These are phyloP conservation scores for Sporothrix euskadiensis DNA, from an alignment of 2,329 filamentous ascomycete species.

Conservation along the genomic window DNA sequence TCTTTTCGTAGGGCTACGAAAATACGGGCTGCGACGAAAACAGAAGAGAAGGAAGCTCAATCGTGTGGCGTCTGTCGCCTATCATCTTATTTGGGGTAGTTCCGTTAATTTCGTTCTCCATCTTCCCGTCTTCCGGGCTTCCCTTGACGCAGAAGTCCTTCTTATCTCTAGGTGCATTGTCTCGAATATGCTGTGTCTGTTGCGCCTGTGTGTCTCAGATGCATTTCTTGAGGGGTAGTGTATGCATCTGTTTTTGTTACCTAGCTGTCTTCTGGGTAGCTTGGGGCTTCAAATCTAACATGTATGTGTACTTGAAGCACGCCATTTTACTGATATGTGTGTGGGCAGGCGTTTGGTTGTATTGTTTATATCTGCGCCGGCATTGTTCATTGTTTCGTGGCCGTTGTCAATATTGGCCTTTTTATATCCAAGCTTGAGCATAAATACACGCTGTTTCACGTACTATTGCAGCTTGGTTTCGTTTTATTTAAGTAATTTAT, in stretches of 20 bases:
- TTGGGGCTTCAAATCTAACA: not conserved
- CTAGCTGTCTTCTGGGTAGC: not conserved
- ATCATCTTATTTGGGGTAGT: constrained; percentile 14
- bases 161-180: not conserved
- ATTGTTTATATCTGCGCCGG: not conserved
- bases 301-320: not conserved
- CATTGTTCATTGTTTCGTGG: not conserved
- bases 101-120: not conserved
- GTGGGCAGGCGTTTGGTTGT: not conserved
- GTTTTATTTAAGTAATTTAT: too few relatives aligned
- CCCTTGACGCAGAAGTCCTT: not conserved
- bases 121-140: not conserved
- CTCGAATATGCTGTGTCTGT: not conserved
- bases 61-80: not conserved
- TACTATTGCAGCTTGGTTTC: too few relatives aligned
- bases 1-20: constrained; percentile 15
- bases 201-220: not conserved
- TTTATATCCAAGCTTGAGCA: not conserved
- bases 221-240: not conserved
- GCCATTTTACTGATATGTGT: not conserved
- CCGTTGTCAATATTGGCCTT: not conserved
- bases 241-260: not conserved
- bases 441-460: too few relatives aligned
- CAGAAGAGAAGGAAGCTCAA: not conserved
- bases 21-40: constrained; percentile 8